Conservation (phyloP, 108 stramenopile species). For the Nitzschia putrida region DNA sequence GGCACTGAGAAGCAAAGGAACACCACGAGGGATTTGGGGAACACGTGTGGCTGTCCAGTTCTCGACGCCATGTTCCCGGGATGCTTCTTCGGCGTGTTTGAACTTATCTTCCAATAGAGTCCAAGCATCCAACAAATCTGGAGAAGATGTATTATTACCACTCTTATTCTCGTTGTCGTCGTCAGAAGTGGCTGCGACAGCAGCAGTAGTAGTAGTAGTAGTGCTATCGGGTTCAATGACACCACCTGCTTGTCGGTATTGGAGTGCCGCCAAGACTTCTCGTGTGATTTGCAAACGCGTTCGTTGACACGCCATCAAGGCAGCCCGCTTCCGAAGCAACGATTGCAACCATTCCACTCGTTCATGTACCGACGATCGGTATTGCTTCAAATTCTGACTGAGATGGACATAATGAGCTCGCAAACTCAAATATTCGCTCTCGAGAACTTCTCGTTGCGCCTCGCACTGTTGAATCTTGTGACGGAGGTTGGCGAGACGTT, state of each 20-base stretch:
- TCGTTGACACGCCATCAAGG: slow-evolving; percentile 67
- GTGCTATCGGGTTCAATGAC: neutral
- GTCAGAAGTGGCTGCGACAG: no score
- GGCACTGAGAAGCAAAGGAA: slow-evolving; percentile 72
- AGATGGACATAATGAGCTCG: slow-evolving; percentile 80
- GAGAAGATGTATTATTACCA: slow-evolving; percentile 11
- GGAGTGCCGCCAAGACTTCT: slow-evolving; percentile 63
- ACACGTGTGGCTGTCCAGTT: slow-evolving; percentile 64
- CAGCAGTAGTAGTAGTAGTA: no score
- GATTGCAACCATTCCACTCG: slow-evolving; percentile 56
- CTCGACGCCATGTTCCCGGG: slow-evolving; percentile 20
- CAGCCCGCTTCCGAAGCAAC: slow-evolving; percentile 48
- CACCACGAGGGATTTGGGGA: slow-evolving; percentile 74
- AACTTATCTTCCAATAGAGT: slow-evolving; percentile 50
- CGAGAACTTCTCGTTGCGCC: slow-evolving; percentile 71
- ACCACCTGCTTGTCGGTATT: slow-evolving; percentile 39
- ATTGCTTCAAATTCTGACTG: slow-evolving; percentile 54
- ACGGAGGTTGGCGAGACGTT: slow-evolving; percentile 65
- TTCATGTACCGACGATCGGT: slow-evolving; percentile 43
- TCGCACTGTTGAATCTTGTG: slow-evolving; percentile 75
- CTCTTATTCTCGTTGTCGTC: no score
- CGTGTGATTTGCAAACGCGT: slow-evolving; percentile 63
- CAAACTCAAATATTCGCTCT: slow-evolving; percentile 76
- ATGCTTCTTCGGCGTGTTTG: slow-evolving; percentile 41
- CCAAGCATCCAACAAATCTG: slow-evolving; percentile 57